Evolutionary conservation across 306 rosid genomes (phyloP).

Genomic region (Chamaecrista fasciculata): DNA sequence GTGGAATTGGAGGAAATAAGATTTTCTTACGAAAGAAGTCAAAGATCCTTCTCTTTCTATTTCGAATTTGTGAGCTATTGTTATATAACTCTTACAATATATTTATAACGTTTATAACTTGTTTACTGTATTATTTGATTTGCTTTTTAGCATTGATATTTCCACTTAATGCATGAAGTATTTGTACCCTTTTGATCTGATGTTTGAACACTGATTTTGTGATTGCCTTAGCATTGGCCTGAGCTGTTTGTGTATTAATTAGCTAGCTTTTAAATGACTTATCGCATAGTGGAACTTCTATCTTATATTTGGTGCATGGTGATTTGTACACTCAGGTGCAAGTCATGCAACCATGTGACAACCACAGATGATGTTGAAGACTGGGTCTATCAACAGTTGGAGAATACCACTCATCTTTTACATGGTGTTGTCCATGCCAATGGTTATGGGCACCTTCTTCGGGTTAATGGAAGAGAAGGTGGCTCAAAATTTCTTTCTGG

Average conservation of each 20-base stretch:
- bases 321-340: slow-evolving; percentile 63
- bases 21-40: background rate
- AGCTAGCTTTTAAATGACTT: background rate
- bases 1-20: background rate
- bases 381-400: slow-evolving; percentile 89
- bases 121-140: background rate
- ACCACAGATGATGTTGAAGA: slow-evolving; percentile 89
- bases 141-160: background rate
- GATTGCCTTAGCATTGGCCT: background rate
- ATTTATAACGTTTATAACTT: background rate
- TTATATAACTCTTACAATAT: background rate
- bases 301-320: background rate
- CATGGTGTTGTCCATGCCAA: slow-evolving; percentile 95
- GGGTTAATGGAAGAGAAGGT: slow-evolving; percentile 97
- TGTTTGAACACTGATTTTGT: background rate
- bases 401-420: slow-evolving; percentile 82
- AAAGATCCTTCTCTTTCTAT: background rate
- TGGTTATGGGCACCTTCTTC: slow-evolving; percentile 96
- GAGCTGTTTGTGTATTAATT: background rate
- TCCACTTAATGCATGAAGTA: background rate
- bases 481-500: slow-evolving; percentile 88
- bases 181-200: background rate
- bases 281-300: background rate
- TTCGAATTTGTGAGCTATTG: too few species aligned
- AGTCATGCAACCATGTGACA: slow-evolving; percentile 92